Conservation (phyloP, 306 rosid species). For the Cotoneaster glaucophyllus region DNA sequence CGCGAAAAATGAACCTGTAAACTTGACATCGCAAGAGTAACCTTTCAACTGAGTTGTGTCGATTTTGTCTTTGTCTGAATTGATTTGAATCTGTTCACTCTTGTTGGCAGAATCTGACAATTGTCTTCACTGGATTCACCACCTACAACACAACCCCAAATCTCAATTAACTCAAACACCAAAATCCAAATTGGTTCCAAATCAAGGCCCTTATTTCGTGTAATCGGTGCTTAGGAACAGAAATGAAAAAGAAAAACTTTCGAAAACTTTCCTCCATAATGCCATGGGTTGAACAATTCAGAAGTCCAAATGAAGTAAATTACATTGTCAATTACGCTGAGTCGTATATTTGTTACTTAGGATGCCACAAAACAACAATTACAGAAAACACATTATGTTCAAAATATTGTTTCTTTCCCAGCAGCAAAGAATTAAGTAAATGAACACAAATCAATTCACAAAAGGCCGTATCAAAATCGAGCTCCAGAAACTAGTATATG, state of each 20-base stretch:
- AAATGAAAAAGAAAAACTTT: no score
- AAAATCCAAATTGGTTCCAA: not conserved
- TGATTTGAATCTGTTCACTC: slow-evolving; percentile 90
- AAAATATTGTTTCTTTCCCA: not conserved
- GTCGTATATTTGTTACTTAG: not conserved
- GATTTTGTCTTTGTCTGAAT: slow-evolving; percentile 61
- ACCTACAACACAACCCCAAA: slow-evolving; percentile 39
- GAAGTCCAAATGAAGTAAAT: not conserved
- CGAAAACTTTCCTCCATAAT: no score
- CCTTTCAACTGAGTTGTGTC: slow-evolving; percentile 53
- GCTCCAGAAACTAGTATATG: no score
- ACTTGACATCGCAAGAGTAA: slow-evolving; percentile 56
- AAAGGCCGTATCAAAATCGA: no score
- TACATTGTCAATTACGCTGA: not conserved
- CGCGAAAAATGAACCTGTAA: slow-evolving; percentile 44
- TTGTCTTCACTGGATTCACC: slow-evolving; percentile 79
- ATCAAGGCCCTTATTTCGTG: not conserved
- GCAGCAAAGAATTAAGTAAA: not conserved
- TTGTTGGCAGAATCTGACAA: slow-evolving; percentile 92
- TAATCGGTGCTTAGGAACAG: not conserved
- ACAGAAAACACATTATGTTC: not conserved
- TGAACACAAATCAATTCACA: not conserved
- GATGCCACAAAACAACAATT: not conserved
- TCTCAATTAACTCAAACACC: not conserved
- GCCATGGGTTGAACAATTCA: not conserved